A percentile compares a stretch with the other conserved stretches of the same genome.
Evolutionary conservation across 1,139 yeast species (phyloP).

Genomic region (Scheffersomyces insectosa): DNA sequence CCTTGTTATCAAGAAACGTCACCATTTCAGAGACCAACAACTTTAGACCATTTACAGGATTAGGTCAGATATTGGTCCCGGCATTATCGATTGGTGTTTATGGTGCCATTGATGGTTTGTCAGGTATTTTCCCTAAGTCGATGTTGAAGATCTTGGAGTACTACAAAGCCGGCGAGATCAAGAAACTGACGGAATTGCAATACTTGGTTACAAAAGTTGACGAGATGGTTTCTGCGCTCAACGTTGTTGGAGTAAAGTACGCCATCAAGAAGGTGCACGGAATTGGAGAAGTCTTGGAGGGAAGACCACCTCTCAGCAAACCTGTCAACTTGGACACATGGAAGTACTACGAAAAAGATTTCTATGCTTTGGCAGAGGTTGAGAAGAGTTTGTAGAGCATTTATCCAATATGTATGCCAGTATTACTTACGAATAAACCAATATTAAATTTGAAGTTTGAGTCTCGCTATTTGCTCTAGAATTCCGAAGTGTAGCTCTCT

Average conservation of each 20-base stretch:
- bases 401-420: too few relatives aligned
- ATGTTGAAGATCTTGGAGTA: constrained; percentile 35
- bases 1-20: constrained; percentile 38
- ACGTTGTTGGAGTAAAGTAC: constrained; percentile 47
- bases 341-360: constrained; percentile 1
- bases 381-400: constrained; percentile 3
- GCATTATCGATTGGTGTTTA: constrained; percentile 41
- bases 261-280: constrained; percentile 21
- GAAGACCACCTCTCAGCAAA: constrained; percentile 22
- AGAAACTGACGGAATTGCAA: constrained; percentile 44
- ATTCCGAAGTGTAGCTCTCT: too few relatives aligned
- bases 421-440: too few relatives aligned
- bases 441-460: too few relatives aligned
- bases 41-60: constrained; percentile 47
- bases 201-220: constrained; percentile 39
- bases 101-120: constrained; percentile 51
- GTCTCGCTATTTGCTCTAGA: too few relatives aligned
- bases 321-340: constrained; percentile 3
- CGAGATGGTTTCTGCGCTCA: constrained; percentile 38
- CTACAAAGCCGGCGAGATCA: constrained; percentile 27
- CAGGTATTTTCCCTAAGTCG: constrained; percentile 41
- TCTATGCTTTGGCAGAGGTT: constrained; percentile 4
- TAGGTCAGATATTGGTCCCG: constrained; percentile 49
- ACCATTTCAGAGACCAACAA: constrained; percentile 27
- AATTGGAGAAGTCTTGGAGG: constrained; percentile 18